Conservation (phyloP, 176 grass and related monocot genomes). For the Aegilops tauschii region DNA sequence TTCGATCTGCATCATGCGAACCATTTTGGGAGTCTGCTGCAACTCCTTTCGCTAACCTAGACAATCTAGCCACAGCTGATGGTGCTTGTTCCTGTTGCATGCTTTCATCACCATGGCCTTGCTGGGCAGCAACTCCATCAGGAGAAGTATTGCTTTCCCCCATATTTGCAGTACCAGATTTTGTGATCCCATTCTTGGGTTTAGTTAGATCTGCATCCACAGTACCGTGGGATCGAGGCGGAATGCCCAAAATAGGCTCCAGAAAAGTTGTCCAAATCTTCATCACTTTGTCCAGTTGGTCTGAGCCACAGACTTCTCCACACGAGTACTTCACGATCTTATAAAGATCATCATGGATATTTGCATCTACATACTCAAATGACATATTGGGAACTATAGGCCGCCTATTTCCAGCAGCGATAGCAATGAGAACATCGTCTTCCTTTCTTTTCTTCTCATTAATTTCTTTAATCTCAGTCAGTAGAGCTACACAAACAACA, state of each 20-base stretch:
- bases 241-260: slow-evolving; percentile 81
- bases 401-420: slow-evolving; percentile 81
- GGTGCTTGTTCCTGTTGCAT: slow-evolving; percentile 38
- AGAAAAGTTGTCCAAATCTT: slow-evolving; percentile 86
- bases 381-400: slow-evolving; percentile 89
- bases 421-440: slow-evolving; percentile 86
- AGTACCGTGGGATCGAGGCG: slow-evolving; percentile 34
- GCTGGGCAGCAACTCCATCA: slow-evolving; percentile 36
- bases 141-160: slow-evolving; percentile 51
- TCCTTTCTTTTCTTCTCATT: slow-evolving; percentile 97
- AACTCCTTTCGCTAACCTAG: slow-evolving; percentile 47
- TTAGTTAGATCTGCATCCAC: slow-evolving; percentile 58
- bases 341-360: slow-evolving; percentile 86
- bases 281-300: slow-evolving; percentile 95
- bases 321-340: slow-evolving; percentile 96
- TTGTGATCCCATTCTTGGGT: slow-evolving; percentile 54
- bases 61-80: slow-evolving; percentile 28
- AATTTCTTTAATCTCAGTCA: slow-evolving; percentile 99
- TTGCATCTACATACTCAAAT: slow-evolving; percentile 70
- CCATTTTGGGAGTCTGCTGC: slow-evolving; percentile 53
- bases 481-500: slow-evolving; percentile 69
- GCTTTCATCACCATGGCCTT: slow-evolving; percentile 50
- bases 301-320: slow-evolving; percentile 82
- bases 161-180: slow-evolving; percentile 46
- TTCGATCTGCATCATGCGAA: slow-evolving; percentile 48